Conservation (phyloP, 208 protist species). For the Vickermania ingenoplastis region DNA sequence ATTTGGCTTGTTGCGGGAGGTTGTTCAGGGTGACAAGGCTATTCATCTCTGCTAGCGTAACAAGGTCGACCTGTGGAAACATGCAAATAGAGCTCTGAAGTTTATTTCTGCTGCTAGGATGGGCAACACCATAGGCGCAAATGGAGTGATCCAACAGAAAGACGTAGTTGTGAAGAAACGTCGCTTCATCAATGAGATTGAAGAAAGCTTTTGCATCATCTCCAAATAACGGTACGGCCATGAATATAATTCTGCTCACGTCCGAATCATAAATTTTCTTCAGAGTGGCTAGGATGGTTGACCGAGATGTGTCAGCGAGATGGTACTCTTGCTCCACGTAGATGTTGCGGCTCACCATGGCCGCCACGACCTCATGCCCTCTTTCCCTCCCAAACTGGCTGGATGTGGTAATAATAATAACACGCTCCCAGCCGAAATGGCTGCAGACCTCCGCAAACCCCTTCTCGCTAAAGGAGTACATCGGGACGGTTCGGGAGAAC, state of each 20-base stretch:
- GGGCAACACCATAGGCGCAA: slow-evolving; percentile 36
- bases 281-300: slow-evolving; percentile 27
- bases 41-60: slow-evolving; percentile 32
- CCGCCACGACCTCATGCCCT: slow-evolving; percentile 23
- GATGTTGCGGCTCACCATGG: slow-evolving; percentile 54
- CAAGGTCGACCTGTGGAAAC: slow-evolving; percentile 28
- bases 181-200: slow-evolving; percentile 27
- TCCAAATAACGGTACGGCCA: slow-evolving; percentile 30
- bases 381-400: slow-evolving; percentile 50
- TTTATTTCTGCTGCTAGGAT: slow-evolving; percentile 28
- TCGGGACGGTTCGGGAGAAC: slow-evolving; percentile 62
- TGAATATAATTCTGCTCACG: slow-evolving; percentile 56
- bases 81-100: slow-evolving; percentile 78
- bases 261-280: slow-evolving; percentile 53
- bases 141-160: slow-evolving; percentile 60
- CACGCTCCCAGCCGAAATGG: slow-evolving; percentile 75
- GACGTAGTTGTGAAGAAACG: slow-evolving; percentile 69
- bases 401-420: slow-evolving; percentile 52
- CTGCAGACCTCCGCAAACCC: slow-evolving; percentile 51
- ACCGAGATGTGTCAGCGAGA: slow-evolving; percentile 19
- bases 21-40: slow-evolving; percentile 15
- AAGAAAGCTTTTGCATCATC: slow-evolving; percentile 57
- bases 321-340: slow-evolving; percentile 59
- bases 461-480: slow-evolving; percentile 35
- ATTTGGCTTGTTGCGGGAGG: slow-evolving; percentile 19